Base-by-base conservation (phyloP, 2,329 filamentous ascomycete species). In the Aspergillus sp. region DNA sequence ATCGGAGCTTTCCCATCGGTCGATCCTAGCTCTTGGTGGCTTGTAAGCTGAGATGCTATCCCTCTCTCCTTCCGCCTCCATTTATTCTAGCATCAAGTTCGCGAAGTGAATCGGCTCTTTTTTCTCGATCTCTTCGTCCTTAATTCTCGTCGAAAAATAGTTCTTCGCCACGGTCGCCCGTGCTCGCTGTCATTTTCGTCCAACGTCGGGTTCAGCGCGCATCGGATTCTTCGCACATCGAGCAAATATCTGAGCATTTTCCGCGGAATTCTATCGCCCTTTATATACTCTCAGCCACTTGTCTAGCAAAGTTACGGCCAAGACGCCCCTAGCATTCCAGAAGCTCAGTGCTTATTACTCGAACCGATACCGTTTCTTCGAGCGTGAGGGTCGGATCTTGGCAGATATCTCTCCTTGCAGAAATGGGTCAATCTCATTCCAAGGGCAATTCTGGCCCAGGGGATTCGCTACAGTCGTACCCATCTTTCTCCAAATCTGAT, bases 401-500 rank as follows among this genome's bases (percentile, higher is more conserved):
- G 69, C 68, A 71, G 63, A 65, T 62, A 67, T 70, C 69, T 67
- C 44, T 62, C 65, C 62, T 66, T 70, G 65, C 67, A 67, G 73
- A 64, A 59, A 81, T 81, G 79, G 79, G 79, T 70, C 78, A 81
- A 71, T 77, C 79, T 70, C 79, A 80, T 72, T 81, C 79, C 66
- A 81, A 81, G 69, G 77, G 78, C 67, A 79, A 77, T 59, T 83
- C 84, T 69, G 84, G 82, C 67, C 80, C 82, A 52, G 75, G 76
- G 63, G 86, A 90, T 39, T 81, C 84, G 60, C 80, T 97, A 58
- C 89, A 91, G 74, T 90, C 91, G 31, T 96, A 95, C 75, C 93
- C 93, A 27, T 96, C 93, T 27, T 93, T 98, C 73, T 90, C 88
- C 77, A 89, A 90, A 73, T 91, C 92, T 56, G 93, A 98, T 72